These are phyloP conservation scores for Choiromyces venosus DNA, from an alignment of 495 filamentous ascomycete genomes.

Conservation along the genomic window DNA sequence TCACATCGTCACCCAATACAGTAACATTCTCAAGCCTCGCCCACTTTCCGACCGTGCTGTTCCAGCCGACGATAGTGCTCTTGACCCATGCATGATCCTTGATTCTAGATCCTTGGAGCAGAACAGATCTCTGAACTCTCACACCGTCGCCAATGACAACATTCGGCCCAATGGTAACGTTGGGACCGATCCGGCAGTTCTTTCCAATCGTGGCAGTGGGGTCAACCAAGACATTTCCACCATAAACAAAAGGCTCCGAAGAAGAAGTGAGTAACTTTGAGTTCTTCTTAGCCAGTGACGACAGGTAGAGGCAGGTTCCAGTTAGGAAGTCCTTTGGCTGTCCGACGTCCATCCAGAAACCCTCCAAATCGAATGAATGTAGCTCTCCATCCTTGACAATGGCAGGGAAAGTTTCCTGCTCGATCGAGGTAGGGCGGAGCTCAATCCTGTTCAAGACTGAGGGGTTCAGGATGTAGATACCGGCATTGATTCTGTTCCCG, in stretches of 20 bases:
- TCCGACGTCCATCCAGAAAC: constrained; percentile 99
- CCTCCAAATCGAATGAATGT: constrained; percentile 96
- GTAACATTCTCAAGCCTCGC: constrained; percentile 95
- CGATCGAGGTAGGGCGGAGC: constrained; percentile 96
- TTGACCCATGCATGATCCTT: constrained; percentile 99
- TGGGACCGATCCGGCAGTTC: constrained; percentile 97
- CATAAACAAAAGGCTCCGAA: constrained; percentile 76
- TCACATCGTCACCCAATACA: constrained; percentile 97
- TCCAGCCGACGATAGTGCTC: constrained; percentile 98
- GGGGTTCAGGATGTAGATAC: constrained; percentile 97
- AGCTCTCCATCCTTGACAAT: constrained; percentile 86
- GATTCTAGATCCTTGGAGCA: constrained; percentile 82
- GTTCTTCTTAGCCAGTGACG: constrained; percentile 84
- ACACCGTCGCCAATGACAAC: constrained; percentile 95
- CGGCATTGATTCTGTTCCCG: constrained; percentile 98
- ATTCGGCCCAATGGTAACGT: constrained; percentile 93
- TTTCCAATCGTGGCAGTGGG: constrained; percentile 93
- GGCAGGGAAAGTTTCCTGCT: constrained; percentile 98
- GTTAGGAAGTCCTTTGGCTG: constrained; percentile 98
- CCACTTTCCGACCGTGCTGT: constrained; percentile 92
- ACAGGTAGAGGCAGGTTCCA: constrained; percentile 94
- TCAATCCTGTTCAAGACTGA: constrained; percentile 87
- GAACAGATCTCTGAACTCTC: constrained; percentile 85
- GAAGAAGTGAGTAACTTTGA: constrained; percentile 74
- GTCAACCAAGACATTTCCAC: constrained; percentile 95